phyloP scores from a whole-genome alignment of 2,329 filamentous ascomycete genomes.

The Alternaria arbusti region DNA sequence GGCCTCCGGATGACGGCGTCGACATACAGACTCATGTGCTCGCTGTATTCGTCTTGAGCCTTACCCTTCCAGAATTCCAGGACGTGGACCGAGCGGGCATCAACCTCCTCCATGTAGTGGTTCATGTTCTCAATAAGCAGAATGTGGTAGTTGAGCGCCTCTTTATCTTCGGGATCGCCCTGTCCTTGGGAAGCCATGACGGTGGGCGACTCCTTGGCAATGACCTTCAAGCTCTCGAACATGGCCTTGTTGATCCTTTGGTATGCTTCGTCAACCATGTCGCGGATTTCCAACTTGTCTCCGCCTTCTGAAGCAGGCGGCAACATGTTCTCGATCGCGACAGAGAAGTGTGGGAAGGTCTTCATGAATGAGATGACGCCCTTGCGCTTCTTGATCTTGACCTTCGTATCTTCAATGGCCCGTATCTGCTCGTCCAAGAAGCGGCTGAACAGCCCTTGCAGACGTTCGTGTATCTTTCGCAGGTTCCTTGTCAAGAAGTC shows the following conservation, averaged over 20 bases:
- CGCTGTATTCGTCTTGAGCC: constrained; percentile 77
- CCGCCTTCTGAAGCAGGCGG: constrained; percentile 57
- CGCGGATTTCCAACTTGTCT: constrained; percentile 69
- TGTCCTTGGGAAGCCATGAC: constrained; percentile 60
- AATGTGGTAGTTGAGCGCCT: constrained; percentile 96
- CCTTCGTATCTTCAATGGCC: constrained; percentile 96
- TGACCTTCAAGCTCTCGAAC: constrained; percentile 96
- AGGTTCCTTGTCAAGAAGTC: constrained; percentile 84
- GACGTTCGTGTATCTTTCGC: constrained; percentile 76
- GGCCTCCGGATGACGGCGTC: constrained; percentile 87
- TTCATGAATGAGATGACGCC: constrained; percentile 95
- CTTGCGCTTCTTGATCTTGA: constrained; percentile 98
- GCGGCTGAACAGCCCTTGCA: constrained; percentile 79
- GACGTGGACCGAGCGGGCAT: constrained; percentile 73
- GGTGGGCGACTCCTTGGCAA: constrained; percentile 73
- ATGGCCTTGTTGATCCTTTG: constrained; percentile 88
- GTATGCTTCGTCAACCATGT: constrained; percentile 86
- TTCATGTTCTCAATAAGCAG: constrained; percentile 99
- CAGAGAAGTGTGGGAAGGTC: constrained; percentile 86
- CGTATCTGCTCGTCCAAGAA: constrained; percentile 95
- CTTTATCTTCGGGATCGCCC: constrained; percentile 84
- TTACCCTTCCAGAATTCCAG: constrained; percentile 83
- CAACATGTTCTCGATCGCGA: constrained; percentile 84
- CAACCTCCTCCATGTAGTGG: constrained; percentile 91
- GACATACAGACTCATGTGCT: constrained; percentile 88